A percentile compares a stretch with the other conserved stretches of the same genome.
Evolutionary conservation across 2,329 filamentous ascomycete genomes (phyloP).

Genomic region (Trichocomaceae sp.): DNA sequence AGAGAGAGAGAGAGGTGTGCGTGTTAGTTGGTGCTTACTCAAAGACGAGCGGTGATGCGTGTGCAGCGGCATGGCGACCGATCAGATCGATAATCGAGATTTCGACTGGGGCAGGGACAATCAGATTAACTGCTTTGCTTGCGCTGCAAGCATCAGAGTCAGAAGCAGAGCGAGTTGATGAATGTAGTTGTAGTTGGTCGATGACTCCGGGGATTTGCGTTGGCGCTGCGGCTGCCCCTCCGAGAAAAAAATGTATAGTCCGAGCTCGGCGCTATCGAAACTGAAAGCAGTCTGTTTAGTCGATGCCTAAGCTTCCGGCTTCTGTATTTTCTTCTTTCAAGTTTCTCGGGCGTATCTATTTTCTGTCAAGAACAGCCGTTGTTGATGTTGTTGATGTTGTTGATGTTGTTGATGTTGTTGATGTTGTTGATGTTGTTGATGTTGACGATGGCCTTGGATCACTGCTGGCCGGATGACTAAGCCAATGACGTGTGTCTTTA

Average conservation of each 20-base stretch:
- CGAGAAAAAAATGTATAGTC: neutral
- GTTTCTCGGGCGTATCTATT: neutral
- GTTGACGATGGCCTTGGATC: no score
- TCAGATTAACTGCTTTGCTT: no score
- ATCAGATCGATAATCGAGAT: neutral
- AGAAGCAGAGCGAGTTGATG: neutral
- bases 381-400: neutral
- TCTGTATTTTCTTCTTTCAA: neutral
- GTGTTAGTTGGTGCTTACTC: constrained; percentile 35
- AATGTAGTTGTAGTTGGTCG: neutral
- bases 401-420: neutral
- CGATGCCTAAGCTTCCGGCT: no score
- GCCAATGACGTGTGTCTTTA: neutral
- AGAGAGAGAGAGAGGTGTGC: neutral
- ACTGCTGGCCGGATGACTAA: neutral
- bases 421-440: neutral
- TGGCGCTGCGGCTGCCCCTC: neutral
- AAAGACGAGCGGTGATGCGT: constrained; percentile 31
- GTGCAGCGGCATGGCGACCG: constrained; percentile 27
- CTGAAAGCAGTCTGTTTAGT: no score
- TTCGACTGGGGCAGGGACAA: neutral
- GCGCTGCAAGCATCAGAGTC: neutral
- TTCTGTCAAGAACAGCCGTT: neutral
- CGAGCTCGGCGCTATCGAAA: neutral
- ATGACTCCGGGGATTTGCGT: neutral